phyloP scores from a whole-genome alignment of 169 alveolate species.

The Eimeria necatrix region DNA sequence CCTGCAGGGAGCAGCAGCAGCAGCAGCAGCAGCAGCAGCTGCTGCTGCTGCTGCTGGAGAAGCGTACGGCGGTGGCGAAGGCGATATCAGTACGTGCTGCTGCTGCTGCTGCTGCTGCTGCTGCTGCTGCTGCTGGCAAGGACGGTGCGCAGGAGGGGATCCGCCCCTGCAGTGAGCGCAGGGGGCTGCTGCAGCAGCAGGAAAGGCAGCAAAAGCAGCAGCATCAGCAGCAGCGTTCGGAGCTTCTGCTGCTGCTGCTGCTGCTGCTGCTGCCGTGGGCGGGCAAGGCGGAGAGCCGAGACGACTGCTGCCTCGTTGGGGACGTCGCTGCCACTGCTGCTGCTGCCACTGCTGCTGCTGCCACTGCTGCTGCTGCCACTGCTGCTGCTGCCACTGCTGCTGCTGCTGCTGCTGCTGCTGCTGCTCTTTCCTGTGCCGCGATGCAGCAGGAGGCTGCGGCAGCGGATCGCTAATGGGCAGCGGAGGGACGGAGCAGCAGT shows the following conservation, averaged over 20 bases:
- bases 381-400: not conserved
- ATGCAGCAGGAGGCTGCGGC: not conserved
- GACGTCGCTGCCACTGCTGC: not conserved
- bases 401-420: not conserved
- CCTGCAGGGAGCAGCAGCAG: not conserved
- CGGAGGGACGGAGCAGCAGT: not conserved
- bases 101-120: not conserved
- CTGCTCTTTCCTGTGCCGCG: not conserved
- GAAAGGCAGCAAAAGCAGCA: no score
- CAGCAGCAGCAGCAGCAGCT: not conserved
- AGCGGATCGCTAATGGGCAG: not conserved
- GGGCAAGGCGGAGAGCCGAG: not conserved
- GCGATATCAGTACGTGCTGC: not conserved
- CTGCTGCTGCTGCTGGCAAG: not conserved
- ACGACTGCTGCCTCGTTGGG: not conserved
- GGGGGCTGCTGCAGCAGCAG: no score
- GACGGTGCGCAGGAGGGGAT: not conserved
- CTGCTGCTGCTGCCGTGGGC: no score
- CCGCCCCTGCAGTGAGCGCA: no score
- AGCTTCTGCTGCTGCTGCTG: no score
- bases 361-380: not conserved
- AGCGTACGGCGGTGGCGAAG: not conserved
- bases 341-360: not conserved
- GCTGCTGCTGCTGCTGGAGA: not conserved
- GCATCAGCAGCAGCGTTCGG: no score